Conservation (phyloP, 306 rosid genomes). For the Leucaena leucocephala region DNA sequence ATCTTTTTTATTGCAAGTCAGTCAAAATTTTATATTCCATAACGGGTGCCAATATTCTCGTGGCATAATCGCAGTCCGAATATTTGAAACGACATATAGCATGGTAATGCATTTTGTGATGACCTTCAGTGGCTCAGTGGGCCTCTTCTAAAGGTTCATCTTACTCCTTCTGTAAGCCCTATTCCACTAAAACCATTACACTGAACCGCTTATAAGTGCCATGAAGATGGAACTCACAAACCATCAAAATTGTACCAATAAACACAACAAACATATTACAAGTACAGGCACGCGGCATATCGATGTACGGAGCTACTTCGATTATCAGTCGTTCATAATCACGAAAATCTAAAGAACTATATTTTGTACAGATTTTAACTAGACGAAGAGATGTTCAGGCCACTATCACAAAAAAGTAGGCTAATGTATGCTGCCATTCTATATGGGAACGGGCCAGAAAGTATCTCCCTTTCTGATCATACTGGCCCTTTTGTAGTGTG, state of each 20-base stretch:
- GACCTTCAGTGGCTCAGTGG: background rate
- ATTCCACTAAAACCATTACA: background rate
- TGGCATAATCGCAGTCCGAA: background rate
- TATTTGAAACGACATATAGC: background rate
- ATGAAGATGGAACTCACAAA: background rate
- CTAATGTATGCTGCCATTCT: background rate
- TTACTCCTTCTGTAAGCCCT: background rate
- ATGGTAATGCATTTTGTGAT: background rate
- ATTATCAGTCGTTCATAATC: slow-evolving; percentile 2
- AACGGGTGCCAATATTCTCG: background rate
- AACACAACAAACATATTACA: slow-evolving; percentile 17
- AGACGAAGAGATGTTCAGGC: background rate
- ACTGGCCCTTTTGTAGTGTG: background rate
- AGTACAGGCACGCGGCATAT: slow-evolving; percentile 12
- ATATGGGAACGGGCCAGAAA: background rate
- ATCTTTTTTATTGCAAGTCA: background rate
- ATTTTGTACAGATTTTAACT: slow-evolving; percentile 22
- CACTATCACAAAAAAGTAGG: background rate
- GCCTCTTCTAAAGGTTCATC: background rate
- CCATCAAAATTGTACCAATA: background rate
- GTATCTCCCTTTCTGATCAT: slow-evolving; percentile 1
- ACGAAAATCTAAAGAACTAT: background rate
- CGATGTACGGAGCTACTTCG: slow-evolving; percentile 12
- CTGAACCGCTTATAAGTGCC: background rate
- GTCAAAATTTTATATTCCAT: background rate